Conservation (phyloP, 2,329 filamentous ascomycete genomes). For the Neonectria sp. region DNA sequence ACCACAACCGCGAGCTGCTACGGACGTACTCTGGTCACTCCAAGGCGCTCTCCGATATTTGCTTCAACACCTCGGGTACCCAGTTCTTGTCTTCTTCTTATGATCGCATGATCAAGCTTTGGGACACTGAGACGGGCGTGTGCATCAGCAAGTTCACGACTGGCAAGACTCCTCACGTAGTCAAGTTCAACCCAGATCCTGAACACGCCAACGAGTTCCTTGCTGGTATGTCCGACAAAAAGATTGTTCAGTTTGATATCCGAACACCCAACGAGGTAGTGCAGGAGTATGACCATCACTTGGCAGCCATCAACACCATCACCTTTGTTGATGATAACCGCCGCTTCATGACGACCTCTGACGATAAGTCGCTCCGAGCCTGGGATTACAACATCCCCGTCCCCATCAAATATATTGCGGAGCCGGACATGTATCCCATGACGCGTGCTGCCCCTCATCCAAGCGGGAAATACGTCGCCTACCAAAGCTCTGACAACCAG, state of each 20-base stretch:
- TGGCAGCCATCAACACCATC: conserved; percentile 98
- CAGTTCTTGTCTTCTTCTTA: conserved; percentile 94
- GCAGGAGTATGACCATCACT: conserved; percentile 98
- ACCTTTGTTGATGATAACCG: conserved; percentile 95
- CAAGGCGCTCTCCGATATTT: conserved; percentile 91
- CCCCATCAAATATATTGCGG: conserved; percentile 97
- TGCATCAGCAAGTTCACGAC: conserved; percentile 92
- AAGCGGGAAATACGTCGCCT: conserved; percentile 92
- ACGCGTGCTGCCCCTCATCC: conserved; percentile 89
- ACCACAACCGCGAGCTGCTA: conserved; percentile 89
- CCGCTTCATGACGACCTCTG: conserved; percentile 97
- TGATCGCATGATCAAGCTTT: conserved; percentile 96
- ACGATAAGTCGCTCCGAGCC: conserved; percentile 94
- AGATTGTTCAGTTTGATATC: conserved; percentile 97
- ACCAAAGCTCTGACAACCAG: conserved; percentile 95
- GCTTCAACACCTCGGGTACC: conserved; percentile 86
- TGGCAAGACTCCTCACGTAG: conserved; percentile 94
- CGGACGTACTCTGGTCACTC: conserved; percentile 93
- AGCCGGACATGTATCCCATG: conserved; percentile 98
- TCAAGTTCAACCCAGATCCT: conserved; percentile 89
- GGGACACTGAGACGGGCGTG: conserved; percentile 96
- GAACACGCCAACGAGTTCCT: conserved; percentile 90
- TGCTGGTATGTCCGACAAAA: conserved; percentile 98
- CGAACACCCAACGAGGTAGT: conserved; percentile 83
- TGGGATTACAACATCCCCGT: conserved; percentile 99